Conservation (phyloP, 2,329 filamentous ascomycete species). For the Peltaster fructicola region DNA sequence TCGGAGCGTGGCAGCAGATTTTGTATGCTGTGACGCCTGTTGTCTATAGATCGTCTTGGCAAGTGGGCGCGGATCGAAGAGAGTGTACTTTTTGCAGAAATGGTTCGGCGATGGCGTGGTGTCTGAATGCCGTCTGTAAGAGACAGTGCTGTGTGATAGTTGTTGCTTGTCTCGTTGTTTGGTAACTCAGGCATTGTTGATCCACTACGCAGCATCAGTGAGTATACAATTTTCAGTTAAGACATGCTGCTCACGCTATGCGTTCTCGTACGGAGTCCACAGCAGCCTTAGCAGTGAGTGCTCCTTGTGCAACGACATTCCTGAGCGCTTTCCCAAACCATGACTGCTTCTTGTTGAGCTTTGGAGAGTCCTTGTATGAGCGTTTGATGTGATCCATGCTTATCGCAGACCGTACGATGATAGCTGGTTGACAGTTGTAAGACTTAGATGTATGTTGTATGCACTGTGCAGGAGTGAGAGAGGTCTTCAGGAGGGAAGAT, state of each 20-base stretch:
- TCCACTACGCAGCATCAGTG: background rate
- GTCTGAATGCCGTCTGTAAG: too few relatives aligned
- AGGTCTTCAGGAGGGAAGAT: background rate
- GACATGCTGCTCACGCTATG: slow-evolving; percentile 2
- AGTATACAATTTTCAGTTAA: background rate
- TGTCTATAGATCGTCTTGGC: background rate
- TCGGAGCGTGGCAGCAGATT: slow-evolving; percentile 1
- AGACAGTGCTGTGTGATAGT: slow-evolving; percentile 1
- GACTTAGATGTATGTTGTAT: background rate
- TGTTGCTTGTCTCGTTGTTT: background rate
- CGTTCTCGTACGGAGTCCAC: slow-evolving; percentile 4
- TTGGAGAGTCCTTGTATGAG: slow-evolving; percentile 2
- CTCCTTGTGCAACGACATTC: slow-evolving; percentile 4
- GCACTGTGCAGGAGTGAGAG: background rate
- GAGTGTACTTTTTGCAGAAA: too few relatives aligned
- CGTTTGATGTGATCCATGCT: slow-evolving; percentile 1
- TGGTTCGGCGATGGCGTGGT: too few relatives aligned
- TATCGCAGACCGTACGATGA: too few relatives aligned
- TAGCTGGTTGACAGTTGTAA: background rate
- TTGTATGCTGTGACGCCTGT: slow-evolving; percentile 2
- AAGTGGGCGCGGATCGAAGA: too few relatives aligned
- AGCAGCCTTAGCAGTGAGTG: slow-evolving; percentile 5
- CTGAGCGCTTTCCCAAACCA: slow-evolving; percentile 5
- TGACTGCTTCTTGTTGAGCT: slow-evolving; percentile 5
- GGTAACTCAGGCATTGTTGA: background rate